These are phyloP conservation scores for Penicillium bialowiezense DNA, from an alignment of 495 filamentous ascomycete species.

Conservation along the genomic window DNA sequence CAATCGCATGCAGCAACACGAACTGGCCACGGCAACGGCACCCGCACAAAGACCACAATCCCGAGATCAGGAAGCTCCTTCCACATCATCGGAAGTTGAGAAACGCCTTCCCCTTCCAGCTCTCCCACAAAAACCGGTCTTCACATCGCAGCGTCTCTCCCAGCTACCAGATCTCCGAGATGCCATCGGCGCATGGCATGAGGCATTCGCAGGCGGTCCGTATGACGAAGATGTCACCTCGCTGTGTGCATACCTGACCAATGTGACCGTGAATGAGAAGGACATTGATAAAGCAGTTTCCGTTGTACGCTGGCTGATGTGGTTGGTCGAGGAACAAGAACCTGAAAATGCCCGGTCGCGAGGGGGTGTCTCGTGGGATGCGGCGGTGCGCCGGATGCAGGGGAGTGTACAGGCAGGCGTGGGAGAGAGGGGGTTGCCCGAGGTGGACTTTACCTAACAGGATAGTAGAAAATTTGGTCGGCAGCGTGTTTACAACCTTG, in stretches of 20 bases:
- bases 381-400: constrained; percentile 55
- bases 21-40: constrained; percentile 32
- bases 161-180: constrained; percentile 54
- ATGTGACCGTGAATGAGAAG: constrained; percentile 68
- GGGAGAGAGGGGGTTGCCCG: constrained; percentile 59
- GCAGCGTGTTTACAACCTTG: too few relatives aligned
- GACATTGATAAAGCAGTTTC: constrained; percentile 72
- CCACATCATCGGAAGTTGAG: constrained; percentile 16
- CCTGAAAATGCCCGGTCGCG: constrained; percentile 5
- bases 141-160: constrained; percentile 61
- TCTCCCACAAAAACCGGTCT: constrained; percentile 55
- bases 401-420: constrained; percentile 59
- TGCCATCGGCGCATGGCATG: constrained; percentile 65
- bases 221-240: constrained; percentile 73
- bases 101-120: constrained; percentile 48
- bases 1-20: constrained; percentile 48
- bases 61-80: constrained; percentile 2
- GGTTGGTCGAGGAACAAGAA: constrained; percentile 58
- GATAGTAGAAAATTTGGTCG: too few relatives aligned
- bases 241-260: constrained; percentile 62
- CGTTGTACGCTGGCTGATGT: constrained; percentile 67
- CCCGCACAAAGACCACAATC: constrained; percentile 15
- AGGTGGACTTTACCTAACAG: constrained; percentile 53
- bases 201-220: constrained; percentile 65
- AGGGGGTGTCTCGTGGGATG: constrained; percentile 38